Evolutionary conservation across 2,329 filamentous ascomycete species (phyloP).

Genomic region (Aulographum hederae): DNA sequence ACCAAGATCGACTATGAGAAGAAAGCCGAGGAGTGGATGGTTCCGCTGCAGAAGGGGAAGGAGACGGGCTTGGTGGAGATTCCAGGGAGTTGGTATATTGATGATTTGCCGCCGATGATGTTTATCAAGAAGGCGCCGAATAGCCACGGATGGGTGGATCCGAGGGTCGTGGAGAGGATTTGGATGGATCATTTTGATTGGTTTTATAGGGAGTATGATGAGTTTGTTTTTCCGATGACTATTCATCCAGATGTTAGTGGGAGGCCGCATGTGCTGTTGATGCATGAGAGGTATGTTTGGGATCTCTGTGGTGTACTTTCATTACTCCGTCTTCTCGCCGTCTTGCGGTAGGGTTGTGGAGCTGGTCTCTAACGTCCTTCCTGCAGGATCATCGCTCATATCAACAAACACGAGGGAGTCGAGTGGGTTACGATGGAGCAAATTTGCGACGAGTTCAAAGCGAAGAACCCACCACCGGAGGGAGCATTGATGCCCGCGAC

Average conservation of each 20-base stretch:
- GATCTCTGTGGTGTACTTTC: background rate
- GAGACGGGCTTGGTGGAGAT: conserved; percentile 49
- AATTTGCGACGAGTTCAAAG: conserved; percentile 58
- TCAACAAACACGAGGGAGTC: conserved; percentile 43
- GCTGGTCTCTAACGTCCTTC: background rate
- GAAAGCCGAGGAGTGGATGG: conserved; percentile 47
- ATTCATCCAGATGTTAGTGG: conserved; percentile 51
- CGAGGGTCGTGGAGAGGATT: conserved; percentile 43
- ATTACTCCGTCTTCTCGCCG: background rate
- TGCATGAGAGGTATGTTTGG: conserved; percentile 51
- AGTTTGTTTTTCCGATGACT: conserved; percentile 62
- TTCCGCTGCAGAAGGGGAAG: conserved; percentile 39
- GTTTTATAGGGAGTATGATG: conserved; percentile 59
- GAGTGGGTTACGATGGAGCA: conserved; percentile 54
- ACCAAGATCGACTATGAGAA: conserved; percentile 49
- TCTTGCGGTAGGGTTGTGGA: too few species aligned
- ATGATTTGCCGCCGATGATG: conserved; percentile 46
- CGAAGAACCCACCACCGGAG: conserved; percentile 36
- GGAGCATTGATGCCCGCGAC: conserved; percentile 44
- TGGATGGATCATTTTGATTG: conserved; percentile 54
- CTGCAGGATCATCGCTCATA: conserved; percentile 43
- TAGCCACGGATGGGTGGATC: conserved; percentile 40
- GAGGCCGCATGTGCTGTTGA: conserved; percentile 51
- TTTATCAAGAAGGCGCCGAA: conserved; percentile 50
- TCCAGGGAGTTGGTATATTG: conserved; percentile 46